Percentiles rank a stretch among this genome's conserved stretches.
Evolutionary conservation across 495 filamentous ascomycete genomes (phyloP).

Genomic region (Hyaloscypha bicolor): DNA sequence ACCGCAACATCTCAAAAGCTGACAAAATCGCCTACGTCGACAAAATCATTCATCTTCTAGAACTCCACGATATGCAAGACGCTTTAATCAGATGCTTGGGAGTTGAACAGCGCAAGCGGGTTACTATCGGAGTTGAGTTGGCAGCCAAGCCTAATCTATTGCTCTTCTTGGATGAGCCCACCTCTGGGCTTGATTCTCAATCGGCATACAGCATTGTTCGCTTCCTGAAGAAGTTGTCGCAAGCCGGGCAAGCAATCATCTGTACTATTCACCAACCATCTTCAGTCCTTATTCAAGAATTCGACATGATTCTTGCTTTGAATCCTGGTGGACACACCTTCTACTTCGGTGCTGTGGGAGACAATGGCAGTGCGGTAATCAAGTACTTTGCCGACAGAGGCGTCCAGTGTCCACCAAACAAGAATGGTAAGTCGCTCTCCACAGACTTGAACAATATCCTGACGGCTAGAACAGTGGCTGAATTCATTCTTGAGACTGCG

Average conservation of each 20-base stretch:
- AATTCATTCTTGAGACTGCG: slow-evolving; percentile 83
- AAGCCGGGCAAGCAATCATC: slow-evolving; percentile 73
- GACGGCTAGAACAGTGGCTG: slow-evolving; percentile 53
- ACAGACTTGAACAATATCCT: background rate
- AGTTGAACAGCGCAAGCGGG: slow-evolving; percentile 59
- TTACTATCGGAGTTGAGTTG: slow-evolving; percentile 92
- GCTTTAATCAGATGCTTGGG: slow-evolving; percentile 42
- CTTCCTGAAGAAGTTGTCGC: slow-evolving; percentile 81
- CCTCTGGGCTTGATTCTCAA: slow-evolving; percentile 82
- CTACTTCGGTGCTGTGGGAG: slow-evolving; percentile 73
- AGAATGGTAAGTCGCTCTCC: slow-evolving; percentile 33
- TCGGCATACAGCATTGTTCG: slow-evolving; percentile 80
- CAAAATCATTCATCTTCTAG: slow-evolving; percentile 61
- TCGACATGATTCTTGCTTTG: slow-evolving; percentile 74
- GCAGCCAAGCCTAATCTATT: slow-evolving; percentile 82
- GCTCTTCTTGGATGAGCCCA: slow-evolving; percentile 83
- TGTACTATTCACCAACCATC: slow-evolving; percentile 83
- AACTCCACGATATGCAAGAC: slow-evolving; percentile 57
- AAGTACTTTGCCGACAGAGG: slow-evolving; percentile 69
- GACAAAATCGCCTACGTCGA: slow-evolving; percentile 65
- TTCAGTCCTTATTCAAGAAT: slow-evolving; percentile 70
- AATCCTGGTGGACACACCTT: slow-evolving; percentile 72
- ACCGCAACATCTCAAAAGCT: slow-evolving; percentile 36
- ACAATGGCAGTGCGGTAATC: slow-evolving; percentile 61
- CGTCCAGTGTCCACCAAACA: slow-evolving; percentile 58